A percentile compares a stretch with the other conserved stretches of the same genome.
These are phyloP conservation scores for Verticillium klebahnii DNA, from an alignment of 2,329 filamentous ascomycete species.

Conservation along the genomic window DNA sequence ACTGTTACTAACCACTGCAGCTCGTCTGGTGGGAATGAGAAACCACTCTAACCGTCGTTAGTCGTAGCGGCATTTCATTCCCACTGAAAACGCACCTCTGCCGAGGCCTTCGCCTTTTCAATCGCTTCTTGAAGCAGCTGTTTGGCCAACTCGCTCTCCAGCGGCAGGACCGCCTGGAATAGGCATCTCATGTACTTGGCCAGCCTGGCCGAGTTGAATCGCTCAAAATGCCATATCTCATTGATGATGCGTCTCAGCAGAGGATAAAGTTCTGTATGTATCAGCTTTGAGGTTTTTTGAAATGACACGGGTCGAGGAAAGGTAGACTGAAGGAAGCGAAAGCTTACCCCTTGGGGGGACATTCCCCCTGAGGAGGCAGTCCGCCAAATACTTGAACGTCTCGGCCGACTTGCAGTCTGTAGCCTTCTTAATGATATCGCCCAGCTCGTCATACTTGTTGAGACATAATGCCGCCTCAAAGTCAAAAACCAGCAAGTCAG, in stretches of 20 bases:
- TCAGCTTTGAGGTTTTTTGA: not conserved
- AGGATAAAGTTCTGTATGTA: constrained; percentile 39
- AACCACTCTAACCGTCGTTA: not conserved
- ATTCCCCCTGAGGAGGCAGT: constrained; percentile 54
- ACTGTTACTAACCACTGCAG: constrained; percentile 71
- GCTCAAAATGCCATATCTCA: constrained; percentile 54
- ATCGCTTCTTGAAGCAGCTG: constrained; percentile 61
- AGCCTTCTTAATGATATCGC: constrained; percentile 52
- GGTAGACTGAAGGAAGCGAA: no score
- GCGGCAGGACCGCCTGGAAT: constrained; percentile 61
- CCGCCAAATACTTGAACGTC: constrained; percentile 60
- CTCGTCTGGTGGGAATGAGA: constrained; percentile 60
- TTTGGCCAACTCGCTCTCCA: constrained; percentile 51
- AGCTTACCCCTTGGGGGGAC: constrained; percentile 45
- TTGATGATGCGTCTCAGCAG: constrained; percentile 66
- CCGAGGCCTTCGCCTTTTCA: constrained; percentile 44
- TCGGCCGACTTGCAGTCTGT: constrained; percentile 35
- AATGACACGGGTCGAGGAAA: not conserved
- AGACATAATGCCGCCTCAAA: constrained; percentile 70
- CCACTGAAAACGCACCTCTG: constrained; percentile 30
- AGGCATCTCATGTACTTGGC: constrained; percentile 76
- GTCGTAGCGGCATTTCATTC: constrained; percentile 1
- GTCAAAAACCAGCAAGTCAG: constrained; percentile 68
- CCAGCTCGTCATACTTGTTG: constrained; percentile 62
- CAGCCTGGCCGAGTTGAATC: constrained; percentile 54